Percentiles rank a stretch among this genome's conserved stretches.
phyloP scores from a whole-genome alignment of 768 basidiomycete genomes.

The Boletus coccyginus region DNA sequence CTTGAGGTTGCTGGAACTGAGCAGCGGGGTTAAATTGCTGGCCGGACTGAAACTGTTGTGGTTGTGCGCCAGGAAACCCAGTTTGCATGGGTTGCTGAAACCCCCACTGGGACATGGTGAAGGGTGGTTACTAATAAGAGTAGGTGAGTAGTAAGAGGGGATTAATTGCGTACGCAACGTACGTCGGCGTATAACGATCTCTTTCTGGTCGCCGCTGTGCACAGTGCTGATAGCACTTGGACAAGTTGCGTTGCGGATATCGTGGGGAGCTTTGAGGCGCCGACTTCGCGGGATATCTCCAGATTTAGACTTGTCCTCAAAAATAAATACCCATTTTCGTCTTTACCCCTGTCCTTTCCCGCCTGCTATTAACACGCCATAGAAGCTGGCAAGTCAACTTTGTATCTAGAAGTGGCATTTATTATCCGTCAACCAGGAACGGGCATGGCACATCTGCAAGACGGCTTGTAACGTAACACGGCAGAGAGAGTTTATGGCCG shows the following conservation, averaged over 20 bases:
- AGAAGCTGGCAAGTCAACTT: too few species aligned
- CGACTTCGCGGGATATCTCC: slow-evolving; percentile 7
- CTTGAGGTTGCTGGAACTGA: slow-evolving; percentile 45
- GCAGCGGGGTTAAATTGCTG: slow-evolving; percentile 28
- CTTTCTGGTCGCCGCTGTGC: background rate
- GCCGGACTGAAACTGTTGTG: slow-evolving; percentile 41
- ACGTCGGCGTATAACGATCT: background rate
- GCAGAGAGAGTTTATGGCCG: too few species aligned
- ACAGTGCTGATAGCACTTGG: background rate
- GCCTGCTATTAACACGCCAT: too few species aligned
- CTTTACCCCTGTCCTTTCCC: too few species aligned
- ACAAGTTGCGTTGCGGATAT: background rate
- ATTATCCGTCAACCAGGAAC: too few species aligned
- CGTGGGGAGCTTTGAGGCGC: slow-evolving; percentile 13
- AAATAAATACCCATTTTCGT: background rate
- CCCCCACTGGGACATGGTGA: slow-evolving; percentile 76
- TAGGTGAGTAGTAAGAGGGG: background rate
- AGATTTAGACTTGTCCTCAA: slow-evolving; percentile 4
- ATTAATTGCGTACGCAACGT: background rate
- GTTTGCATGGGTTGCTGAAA: slow-evolving; percentile 77
- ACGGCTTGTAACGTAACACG: too few species aligned
- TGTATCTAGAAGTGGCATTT: too few species aligned
- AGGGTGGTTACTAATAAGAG: background rate
- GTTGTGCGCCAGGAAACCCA: slow-evolving; percentile 51
- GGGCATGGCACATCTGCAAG: too few species aligned